Evolutionary conservation across 208 protist species (phyloP).

Genomic region (Leishmania gerbilli): DNA sequence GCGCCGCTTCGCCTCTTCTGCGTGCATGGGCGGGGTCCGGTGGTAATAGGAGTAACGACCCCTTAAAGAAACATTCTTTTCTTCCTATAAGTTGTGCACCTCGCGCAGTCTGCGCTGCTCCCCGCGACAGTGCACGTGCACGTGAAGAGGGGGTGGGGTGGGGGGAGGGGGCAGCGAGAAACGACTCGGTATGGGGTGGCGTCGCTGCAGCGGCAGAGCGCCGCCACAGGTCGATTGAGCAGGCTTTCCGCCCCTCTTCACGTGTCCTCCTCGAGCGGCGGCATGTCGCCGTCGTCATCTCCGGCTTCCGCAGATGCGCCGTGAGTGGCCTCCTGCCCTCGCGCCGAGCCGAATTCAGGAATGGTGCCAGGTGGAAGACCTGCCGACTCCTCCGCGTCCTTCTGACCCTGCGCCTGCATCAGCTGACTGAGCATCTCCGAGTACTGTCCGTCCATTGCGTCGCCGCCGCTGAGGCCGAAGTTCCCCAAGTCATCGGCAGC

Average conservation of each 20-base stretch:
- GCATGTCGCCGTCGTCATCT: conserved; percentile 54
- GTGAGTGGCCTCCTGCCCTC: conserved; percentile 12
- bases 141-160: neutral
- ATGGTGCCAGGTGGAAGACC: conserved; percentile 21
- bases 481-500: conserved; percentile 33
- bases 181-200: neutral
- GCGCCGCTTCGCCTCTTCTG: neutral
- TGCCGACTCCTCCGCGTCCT: conserved; percentile 30
- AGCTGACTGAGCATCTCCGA: conserved; percentile 50
- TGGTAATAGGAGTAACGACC: neutral
- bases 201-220: neutral
- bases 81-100: neutral
- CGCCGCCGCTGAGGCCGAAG: conserved; percentile 32
- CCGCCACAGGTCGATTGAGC: neutral
- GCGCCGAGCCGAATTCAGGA: conserved; percentile 34
- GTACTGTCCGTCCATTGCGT: conserved; percentile 27
- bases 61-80: neutral
- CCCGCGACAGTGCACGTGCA: neutral
- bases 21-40: neutral
- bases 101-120: neutral
- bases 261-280: conserved; percentile 43
- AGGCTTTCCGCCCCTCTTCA: conserved; percentile 1
- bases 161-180: neutral
- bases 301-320: conserved; percentile 4
- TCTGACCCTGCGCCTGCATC: conserved; percentile 39